A percentile compares a stretch with the other conserved stretches of the same genome.
phyloP scores from a whole-genome alignment of 2,329 filamentous ascomycete genomes.

The Aphanocladium album region DNA sequence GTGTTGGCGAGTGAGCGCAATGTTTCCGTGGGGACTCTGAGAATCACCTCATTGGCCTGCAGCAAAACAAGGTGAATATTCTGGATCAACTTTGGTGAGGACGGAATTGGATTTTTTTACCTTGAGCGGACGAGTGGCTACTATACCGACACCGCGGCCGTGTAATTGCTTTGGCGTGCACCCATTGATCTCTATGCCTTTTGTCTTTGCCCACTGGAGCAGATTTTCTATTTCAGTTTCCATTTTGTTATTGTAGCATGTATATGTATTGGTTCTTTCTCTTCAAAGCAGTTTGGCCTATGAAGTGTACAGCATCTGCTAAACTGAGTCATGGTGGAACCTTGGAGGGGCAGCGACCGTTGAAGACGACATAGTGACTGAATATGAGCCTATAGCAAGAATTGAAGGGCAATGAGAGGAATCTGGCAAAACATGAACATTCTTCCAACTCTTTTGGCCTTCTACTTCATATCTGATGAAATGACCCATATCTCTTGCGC shows the following conservation, averaged over 20 bases:
- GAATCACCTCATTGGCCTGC: constrained; percentile 47
- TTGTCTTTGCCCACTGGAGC: constrained; percentile 59
- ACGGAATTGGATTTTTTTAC: constrained; percentile 37
- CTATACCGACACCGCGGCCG: constrained; percentile 71
- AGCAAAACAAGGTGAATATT: background rate
- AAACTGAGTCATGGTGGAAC: constrained; percentile 1
- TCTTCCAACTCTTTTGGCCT: too few relatives aligned
- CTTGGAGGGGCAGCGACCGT: too few relatives aligned
- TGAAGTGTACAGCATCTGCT: background rate
- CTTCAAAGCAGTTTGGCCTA: background rate
- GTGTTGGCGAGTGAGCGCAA: constrained; percentile 62
- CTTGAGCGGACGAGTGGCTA: constrained; percentile 62
- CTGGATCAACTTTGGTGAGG: background rate
- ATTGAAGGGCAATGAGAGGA: too few relatives aligned
- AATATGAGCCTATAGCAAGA: too few relatives aligned
- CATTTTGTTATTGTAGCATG: background rate
- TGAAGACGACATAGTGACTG: too few relatives aligned
- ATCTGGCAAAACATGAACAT: too few relatives aligned
- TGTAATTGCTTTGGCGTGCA: constrained; percentile 63
- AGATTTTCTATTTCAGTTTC: constrained; percentile 43
- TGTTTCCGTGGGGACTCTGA: constrained; percentile 58
- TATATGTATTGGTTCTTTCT: background rate
- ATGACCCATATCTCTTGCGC: too few relatives aligned
- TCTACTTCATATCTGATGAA: too few relatives aligned
- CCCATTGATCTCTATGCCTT: constrained; percentile 63